Evolutionary conservation across 768 basidiomycete genomes (phyloP), one percentile per base, ranked within the genome.

Genomic region (Pluteus cervinus): DNA sequence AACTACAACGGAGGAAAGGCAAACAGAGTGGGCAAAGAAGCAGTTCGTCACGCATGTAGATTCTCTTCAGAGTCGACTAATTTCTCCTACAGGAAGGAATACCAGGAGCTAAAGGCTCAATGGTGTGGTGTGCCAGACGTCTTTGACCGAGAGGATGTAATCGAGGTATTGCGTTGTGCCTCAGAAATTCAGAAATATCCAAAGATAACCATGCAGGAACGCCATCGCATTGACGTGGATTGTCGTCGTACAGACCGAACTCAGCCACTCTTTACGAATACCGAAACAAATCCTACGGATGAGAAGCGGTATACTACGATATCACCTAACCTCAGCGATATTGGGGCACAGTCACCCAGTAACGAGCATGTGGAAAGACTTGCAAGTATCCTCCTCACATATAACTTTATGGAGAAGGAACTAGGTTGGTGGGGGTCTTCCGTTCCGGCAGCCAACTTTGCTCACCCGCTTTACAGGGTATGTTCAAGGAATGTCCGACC

Each of bases 401-500:
- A 91, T 51, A 88, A 90, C 46, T 84, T 89, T 52, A 88, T 82
- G 47, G 86, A 93, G 61, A 87, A 80, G 56, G 80, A 91, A 18
- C 67, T 92, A 28, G 89, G 88, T 91, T 50, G 50, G 81, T 66
- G 23, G 18, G 44, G 43, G 21, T 24, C 1, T 7, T 26, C 38
- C 44, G 38, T 33, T 24, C 9, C 45, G 33, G 32, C 20, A 26
- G 33, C 29, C 15, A 32, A 33, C 22, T 12, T 34, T 36, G 12
- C 16, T 40, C 18, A 28, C 17, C 41, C 36, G 31, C 5, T 31
- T 17, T 12, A 2, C 43, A 84, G 91, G 93, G 20, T 97, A 98
- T 56, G 96, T 98, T 4, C 96, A 98, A 60, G 96, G 96, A 22
- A 98, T 98, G 96, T 91, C 88, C 2, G 96, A 99, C 60, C 74